Conservation (phyloP, 2,329 filamentous ascomycete genomes). For the Phyllosticta citrichinensis region DNA sequence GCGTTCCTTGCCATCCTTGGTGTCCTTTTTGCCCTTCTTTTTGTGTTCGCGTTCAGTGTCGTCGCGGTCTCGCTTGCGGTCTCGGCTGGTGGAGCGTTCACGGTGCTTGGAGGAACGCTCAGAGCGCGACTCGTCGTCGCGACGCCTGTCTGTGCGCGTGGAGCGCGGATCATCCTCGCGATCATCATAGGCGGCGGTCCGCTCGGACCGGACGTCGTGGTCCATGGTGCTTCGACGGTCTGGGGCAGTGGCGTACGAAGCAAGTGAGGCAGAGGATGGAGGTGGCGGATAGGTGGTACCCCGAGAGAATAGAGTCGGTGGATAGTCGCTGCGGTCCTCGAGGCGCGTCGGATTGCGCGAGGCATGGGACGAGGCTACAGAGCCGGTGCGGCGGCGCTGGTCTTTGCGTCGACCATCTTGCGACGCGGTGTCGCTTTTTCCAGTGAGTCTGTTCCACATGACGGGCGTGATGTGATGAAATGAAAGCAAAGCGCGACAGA, state of each 20-base stretch:
- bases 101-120: conserved; percentile 11
- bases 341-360: conserved; percentile 13
- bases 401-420: conserved; percentile 17
- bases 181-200: conserved; percentile 9
- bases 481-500: background rate
- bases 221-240: background rate
- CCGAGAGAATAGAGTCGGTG: conserved; percentile 6
- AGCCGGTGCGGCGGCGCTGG: conserved; percentile 25
- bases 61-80: conserved; percentile 20
- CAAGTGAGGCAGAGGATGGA: conserved; percentile 4
- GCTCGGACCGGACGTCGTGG: conserved; percentile 7
- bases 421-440: conserved; percentile 27
- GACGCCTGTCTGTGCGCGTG: conserved; percentile 8
- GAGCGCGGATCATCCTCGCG: conserved; percentile 15
- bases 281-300: conserved; percentile 3
- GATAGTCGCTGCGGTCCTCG: conserved; percentile 12
- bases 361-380: conserved; percentile 17
- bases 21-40: conserved; percentile 20
- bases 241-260: conserved; percentile 8
- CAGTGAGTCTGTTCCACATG: conserved; percentile 31
- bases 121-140: conserved; percentile 15
- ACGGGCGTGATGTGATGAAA: conserved; percentile 8
- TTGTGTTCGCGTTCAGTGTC: conserved; percentile 24
- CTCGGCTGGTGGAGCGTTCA: conserved; percentile 22
- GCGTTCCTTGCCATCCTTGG: conserved; percentile 19